Percentiles rank a stretch among this genome's conserved stretches.
Evolutionary conservation across 2,329 filamentous ascomycete genomes (phyloP).

Genomic region (Trichocomaceae sp.): DNA sequence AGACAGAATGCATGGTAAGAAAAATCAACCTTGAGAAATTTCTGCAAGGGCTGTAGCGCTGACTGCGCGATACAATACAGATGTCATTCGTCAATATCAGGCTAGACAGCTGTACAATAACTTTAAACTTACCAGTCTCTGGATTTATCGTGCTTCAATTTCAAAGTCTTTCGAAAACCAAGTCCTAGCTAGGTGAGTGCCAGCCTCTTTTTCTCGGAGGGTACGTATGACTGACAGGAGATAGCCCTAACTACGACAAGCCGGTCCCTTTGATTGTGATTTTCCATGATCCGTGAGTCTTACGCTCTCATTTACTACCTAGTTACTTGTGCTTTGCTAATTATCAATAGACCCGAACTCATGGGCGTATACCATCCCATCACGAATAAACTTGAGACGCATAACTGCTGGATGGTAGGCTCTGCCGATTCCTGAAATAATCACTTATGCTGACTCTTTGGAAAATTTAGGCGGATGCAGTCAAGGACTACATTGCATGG

Average conservation of each 20-base stretch:
- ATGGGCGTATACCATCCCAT: conserved; percentile 60
- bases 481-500: conserved; percentile 78
- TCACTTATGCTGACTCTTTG: conserved; percentile 19
- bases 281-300: conserved; percentile 77
- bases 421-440: conserved; percentile 2
- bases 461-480: conserved; percentile 63
- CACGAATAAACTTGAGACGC: conserved; percentile 68
- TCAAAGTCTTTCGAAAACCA: conserved; percentile 79
- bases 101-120: conserved; percentile 63
- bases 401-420: conserved; percentile 84
- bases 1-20: conserved; percentile 57
- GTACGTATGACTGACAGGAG: neutral
- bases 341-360: conserved; percentile 55
- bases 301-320: neutral
- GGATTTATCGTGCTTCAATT: conserved; percentile 66
- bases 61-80: conserved; percentile 31
- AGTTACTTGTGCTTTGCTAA: conserved; percentile 15
- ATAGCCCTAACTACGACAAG: conserved; percentile 57
- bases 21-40: neutral
- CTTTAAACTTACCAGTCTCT: conserved; percentile 71
- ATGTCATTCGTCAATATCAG: conserved; percentile 73
- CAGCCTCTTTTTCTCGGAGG: neutral
- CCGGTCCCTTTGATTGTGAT: conserved; percentile 69
- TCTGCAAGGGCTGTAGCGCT: neutral
- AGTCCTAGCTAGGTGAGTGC: conserved; percentile 65